Conservation (phyloP, 768 basidiomycete species). For the Tulasnella sp. region DNA sequence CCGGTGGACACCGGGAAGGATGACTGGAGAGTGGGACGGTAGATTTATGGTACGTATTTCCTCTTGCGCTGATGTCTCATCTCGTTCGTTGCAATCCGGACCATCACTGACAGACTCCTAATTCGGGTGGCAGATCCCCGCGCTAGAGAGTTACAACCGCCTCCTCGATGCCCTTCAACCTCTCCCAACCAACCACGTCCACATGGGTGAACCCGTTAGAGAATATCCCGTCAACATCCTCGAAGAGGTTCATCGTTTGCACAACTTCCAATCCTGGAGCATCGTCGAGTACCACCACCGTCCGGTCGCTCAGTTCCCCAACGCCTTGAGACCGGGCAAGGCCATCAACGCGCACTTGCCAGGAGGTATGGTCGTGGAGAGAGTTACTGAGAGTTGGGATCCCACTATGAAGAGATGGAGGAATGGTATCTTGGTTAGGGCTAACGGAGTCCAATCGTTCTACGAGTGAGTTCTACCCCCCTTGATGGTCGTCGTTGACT, state of each 20-base stretch:
- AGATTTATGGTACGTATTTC: constrained; percentile 23
- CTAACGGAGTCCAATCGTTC: not conserved
- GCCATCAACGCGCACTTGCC: constrained; percentile 15
- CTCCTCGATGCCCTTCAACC: not conserved
- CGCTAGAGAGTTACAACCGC: not conserved
- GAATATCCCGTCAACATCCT: constrained; percentile 7
- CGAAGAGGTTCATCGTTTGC: not conserved
- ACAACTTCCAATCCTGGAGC: constrained; percentile 6
- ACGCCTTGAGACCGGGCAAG: not conserved
- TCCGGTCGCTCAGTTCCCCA: not conserved
- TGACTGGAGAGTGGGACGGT: constrained; percentile 29
- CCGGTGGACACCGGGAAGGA: constrained; percentile 22
- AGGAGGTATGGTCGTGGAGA: not conserved
- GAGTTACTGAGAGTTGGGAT: not conserved
- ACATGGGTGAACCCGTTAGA: not conserved
- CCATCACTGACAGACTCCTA: not conserved
- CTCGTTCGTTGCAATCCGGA: not conserved
- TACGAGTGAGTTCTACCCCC: not conserved
- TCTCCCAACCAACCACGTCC: not conserved
- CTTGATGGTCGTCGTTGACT: not conserved
- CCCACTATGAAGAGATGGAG: not conserved
- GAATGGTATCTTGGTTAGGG: not conserved
- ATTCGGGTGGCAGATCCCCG: not conserved
- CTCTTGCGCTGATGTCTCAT: not conserved
- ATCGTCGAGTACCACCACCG: constrained; percentile 5